These are phyloP conservation scores for Plasmodium cynomolgi DNA, from an alignment of 169 alveolate genomes.

Conservation along the genomic window DNA sequence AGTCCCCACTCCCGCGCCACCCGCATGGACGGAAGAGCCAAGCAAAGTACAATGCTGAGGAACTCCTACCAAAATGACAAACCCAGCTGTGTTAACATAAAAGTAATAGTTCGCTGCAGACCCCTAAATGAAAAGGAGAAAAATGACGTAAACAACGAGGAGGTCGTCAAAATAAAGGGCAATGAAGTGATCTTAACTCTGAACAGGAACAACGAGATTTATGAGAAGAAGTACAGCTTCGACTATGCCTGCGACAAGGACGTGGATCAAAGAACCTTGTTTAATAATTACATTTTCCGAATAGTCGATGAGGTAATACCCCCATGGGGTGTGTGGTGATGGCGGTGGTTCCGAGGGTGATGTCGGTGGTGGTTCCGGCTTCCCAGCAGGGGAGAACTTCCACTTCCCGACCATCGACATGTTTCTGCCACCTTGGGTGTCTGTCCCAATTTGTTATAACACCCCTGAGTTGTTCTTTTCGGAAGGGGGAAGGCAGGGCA, in stretches of 20 bases:
- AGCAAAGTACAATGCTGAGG: constrained; percentile 37
- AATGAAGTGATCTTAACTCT: constrained; percentile 80
- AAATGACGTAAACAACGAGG: constrained; percentile 71
- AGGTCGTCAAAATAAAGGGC: constrained; percentile 60
- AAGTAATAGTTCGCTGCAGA: constrained; percentile 90
- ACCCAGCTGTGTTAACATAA: constrained; percentile 79
- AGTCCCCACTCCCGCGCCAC: neutral
- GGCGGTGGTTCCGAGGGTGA: too few species aligned
- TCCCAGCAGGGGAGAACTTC: neutral
- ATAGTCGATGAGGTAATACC: constrained; percentile 88
- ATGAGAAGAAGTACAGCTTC: constrained; percentile 72
- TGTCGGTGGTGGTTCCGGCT: neutral
- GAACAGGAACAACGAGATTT: constrained; percentile 75
- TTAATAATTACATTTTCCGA: constrained; percentile 85
- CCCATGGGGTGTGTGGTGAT: neutral
- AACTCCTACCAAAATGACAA: constrained; percentile 51
- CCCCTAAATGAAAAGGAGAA: constrained; percentile 87
- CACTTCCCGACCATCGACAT: neutral
- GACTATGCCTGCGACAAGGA: constrained; percentile 72
- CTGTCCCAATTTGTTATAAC: neutral
- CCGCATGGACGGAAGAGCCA: constrained; percentile 1
- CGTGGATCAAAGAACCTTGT: constrained; percentile 76
- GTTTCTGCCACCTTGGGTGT: neutral
- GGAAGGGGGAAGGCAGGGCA: too few species aligned
- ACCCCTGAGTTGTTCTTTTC: neutral